Conservation (phyloP, 306 rosid species). For the Begonia loranthoides region DNA sequence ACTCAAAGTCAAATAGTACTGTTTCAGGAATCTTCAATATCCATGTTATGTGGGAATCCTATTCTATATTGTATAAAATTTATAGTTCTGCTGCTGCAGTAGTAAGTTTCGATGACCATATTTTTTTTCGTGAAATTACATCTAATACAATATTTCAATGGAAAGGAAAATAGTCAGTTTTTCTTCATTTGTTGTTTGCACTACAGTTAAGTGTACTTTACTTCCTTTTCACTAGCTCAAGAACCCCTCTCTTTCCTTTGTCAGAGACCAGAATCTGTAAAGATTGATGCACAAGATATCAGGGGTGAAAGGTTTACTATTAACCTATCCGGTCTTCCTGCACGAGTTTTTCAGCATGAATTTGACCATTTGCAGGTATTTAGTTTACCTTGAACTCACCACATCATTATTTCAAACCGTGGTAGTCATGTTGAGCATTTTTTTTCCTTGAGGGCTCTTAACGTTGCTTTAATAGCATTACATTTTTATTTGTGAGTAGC, state of each 20-base stretch:
- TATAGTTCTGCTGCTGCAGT: no score
- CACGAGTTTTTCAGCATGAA: constrained; percentile 91
- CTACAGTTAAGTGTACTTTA: neutral
- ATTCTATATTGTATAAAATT: no score
- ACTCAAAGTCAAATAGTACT: neutral
- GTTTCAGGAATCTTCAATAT: no score
- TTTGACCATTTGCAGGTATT: constrained; percentile 84
- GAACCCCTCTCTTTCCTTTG: constrained; percentile 5
- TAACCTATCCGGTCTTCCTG: constrained; percentile 67
- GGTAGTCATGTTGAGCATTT: neutral
- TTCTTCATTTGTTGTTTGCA: no score
- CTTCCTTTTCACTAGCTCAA: neutral
- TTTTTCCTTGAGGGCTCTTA: neutral
- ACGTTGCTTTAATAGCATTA: neutral
- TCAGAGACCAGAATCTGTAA: constrained; percentile 85
- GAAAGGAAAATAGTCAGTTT: no score
- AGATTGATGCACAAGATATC: constrained; percentile 63
- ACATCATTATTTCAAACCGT: neutral
- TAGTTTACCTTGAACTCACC: neutral
- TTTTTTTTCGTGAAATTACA: no score
- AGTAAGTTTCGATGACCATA: no score
- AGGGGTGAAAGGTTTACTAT: constrained; percentile 53
- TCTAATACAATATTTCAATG: no score
- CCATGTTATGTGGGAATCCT: no score
- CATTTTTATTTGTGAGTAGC: neutral